Percentiles rank a stretch among this genome's conserved stretches.
Evolutionary conservation across 345 rosid species (phyloP).

Genomic region (Populus deltoides): DNA sequence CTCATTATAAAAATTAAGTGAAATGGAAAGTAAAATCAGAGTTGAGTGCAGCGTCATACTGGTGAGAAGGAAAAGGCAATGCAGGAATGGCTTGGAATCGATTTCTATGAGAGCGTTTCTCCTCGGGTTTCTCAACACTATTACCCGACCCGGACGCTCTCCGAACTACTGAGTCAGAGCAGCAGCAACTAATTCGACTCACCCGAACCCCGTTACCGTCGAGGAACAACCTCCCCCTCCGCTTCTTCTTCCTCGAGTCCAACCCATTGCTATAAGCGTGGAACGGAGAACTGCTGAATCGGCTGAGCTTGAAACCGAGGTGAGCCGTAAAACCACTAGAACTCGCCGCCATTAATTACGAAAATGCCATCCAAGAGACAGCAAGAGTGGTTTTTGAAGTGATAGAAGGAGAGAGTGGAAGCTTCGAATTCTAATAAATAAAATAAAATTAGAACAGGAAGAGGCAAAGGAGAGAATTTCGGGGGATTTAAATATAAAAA

Average conservation of each 20-base stretch:
- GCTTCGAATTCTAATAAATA: not conserved
- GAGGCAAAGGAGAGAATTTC: not conserved
- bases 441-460: not conserved
- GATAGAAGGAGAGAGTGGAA: not conserved
- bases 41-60: slow-evolving; percentile 37
- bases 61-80: slow-evolving; percentile 76
- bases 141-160: slow-evolving; percentile 27
- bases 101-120: slow-evolving; percentile 49
- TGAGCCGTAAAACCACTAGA: slow-evolving; percentile 52
- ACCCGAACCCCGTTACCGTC: slow-evolving; percentile 22
- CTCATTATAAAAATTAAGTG: no score
- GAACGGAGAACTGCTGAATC: slow-evolving; percentile 22
- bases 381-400: slow-evolving; percentile 8
- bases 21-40: not conserved
- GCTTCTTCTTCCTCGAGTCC: slow-evolving; percentile 32
- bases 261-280: slow-evolving; percentile 23
- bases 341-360: slow-evolving; percentile 60
- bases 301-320: slow-evolving; percentile 51
- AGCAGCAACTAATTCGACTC: slow-evolving; percentile 47
- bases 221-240: slow-evolving; percentile 11
- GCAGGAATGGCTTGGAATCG: slow-evolving; percentile 57
- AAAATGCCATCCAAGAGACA: slow-evolving; percentile 45
- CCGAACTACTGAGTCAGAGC: slow-evolving; percentile 59
- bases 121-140: slow-evolving; percentile 50
- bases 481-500: not conserved